Evolutionary conservation across 148 eudicot species (phyloP), one percentile per base, ranked within the genome.

Genomic region (Fagopyrum tataricum): DNA sequence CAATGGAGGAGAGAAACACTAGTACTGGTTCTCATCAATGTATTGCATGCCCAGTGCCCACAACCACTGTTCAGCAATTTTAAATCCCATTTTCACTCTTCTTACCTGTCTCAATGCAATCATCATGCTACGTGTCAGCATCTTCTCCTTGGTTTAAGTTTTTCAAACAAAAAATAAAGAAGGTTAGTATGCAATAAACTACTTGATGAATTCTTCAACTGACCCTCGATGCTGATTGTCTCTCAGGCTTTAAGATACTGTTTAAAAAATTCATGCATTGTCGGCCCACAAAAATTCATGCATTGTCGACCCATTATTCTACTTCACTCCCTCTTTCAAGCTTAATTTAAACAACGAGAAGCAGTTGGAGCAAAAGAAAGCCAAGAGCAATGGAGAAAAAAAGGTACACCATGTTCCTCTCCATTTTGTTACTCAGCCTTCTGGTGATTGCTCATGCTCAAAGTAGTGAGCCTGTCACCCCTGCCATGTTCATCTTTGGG

Each of bases 401-500:
- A 43, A 44, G 72, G 31, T 42, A 24, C n/a, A 76, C 56, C 40
- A 55, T 48, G 56, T 64, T 55, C 14, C 75, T 76, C 62, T 75
- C 79, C 74, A 39, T 64, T 64, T 51, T 82, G 73, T 64, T 82
- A 66, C 59, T 21, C 46, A 70, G 43, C 44, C 73, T 64, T 51
- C 23, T 24, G 2, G 42, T 46, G 55, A 40, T 72, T 17, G 72
- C 76, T 21, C 41, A 48, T 75, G 78, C 78, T 77, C 79, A 75
- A 41, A 81, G 78, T 5, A 44, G 17, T 44, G 71, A 62, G 69
- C 82, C 86, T 42, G 20, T 81, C 49, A 72, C 84, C 31, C 86
- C 86, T 4, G 86, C 86, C 39, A 24, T 84, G 76, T 84, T 84
- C 80, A 76, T 84, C 49, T 81, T 84, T 40, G 86, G 84, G 12